Evolutionary conservation across 345 rosid species (phyloP).

Genomic region (Corymbia maculata): DNA sequence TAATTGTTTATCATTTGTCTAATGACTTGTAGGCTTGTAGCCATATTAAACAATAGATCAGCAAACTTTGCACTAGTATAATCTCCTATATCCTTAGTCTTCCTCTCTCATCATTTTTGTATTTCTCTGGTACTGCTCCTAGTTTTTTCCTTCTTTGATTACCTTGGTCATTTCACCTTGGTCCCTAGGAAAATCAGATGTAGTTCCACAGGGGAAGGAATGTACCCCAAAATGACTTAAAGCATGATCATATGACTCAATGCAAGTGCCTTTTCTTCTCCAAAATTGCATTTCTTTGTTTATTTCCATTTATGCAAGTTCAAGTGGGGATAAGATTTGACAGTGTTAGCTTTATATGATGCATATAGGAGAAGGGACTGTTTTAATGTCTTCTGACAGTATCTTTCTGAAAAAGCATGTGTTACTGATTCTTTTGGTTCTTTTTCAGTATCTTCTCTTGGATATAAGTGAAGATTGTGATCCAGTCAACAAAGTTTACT

Average conservation of each 20-base stretch:
- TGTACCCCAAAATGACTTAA: not conserved
- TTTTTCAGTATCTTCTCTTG: constrained; percentile 66
- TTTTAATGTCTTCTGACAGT: not conserved
- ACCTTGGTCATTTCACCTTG: not conserved
- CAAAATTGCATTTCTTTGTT: not conserved
- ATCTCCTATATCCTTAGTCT: not conserved
- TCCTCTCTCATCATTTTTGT: not conserved
- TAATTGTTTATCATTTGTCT: not conserved
- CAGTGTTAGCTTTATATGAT: not conserved
- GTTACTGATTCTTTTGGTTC: not conserved
- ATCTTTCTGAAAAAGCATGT: not conserved
- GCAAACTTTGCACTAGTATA: not conserved
- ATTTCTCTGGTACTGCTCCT: not conserved
- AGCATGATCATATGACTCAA: not conserved
- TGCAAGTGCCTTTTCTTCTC: not conserved
- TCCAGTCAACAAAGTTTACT: constrained; percentile 75
- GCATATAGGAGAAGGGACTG: not conserved
- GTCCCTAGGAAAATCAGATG: not conserved
- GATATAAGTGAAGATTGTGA: constrained; percentile 47
- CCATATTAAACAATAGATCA: not conserved
- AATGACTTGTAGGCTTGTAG: not conserved
- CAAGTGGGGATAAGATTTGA: not conserved
- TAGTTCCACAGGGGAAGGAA: not conserved
- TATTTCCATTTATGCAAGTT: not conserved
- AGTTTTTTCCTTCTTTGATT: not conserved